Base-by-base conservation (phyloP, 75 land plant species). In the Azolla pinnata region DNA sequence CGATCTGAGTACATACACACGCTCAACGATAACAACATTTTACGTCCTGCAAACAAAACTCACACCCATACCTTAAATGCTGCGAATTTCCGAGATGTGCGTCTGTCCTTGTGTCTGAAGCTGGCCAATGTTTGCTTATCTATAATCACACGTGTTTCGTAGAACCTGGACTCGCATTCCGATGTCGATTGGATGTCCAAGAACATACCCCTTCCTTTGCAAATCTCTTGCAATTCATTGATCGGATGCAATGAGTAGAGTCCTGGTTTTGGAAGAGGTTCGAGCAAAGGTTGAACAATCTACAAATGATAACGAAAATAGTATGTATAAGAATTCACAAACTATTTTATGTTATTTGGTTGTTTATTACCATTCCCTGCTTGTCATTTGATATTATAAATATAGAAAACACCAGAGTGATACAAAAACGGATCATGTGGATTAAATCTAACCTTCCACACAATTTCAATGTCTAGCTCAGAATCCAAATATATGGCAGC, bases 401-500 rank as follows among this genome's bases (percentile, higher is more conserved):
- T 35, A 23, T 16, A 24, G n/a, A 23, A 29, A 29, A 29, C 9
- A 8, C 3, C 30, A 55, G 57, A 7, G 30, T 9, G 57, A 31
- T 24, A 55, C 27, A 55, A 18, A 23, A 29, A 31, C 21, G 18
- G 57, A 29, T 10, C 26, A 55, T 9, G 30, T 29, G 33, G 3
- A 12, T 14, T 33, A 30, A 57, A 57, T 19, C 21, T 29, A 26
- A 63, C 65, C 53, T 63, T 47, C 65, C 65, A 63, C 27, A 63
- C 65, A 1, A 32, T 9, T 1, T 63, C 54, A 26, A 16, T 27
- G 19, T 63, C 55, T 2, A 44, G 29, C 1, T 31, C 65, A 4
- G 57, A 63, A 49, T 63, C 65, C 14, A 63, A n/a, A 51, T 9
- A 63, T 1, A 63, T 50, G 12, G 65, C 47, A 49, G 65, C 65